Conservation (phyloP, 1,139 yeast species). For the Debaryomycetaceae sp. region DNA sequence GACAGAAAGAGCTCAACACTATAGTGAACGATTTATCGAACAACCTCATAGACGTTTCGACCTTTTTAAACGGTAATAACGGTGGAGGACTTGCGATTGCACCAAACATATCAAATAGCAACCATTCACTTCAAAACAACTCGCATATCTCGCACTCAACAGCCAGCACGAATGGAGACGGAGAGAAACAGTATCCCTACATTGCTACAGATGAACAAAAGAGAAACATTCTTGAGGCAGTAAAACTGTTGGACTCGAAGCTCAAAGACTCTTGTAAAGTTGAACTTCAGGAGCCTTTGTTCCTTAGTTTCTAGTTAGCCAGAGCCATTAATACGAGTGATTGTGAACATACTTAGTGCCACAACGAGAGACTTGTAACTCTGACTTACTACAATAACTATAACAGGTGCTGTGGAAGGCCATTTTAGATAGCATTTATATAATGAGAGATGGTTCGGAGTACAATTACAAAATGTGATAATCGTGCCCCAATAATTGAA, state of each 20-base stretch:
- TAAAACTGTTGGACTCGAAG: slow-evolving; percentile 16
- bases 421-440: too few relatives aligned
- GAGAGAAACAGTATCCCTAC: slow-evolving; percentile 14
- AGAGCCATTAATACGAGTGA: neutral
- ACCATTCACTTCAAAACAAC: slow-evolving; percentile 8
- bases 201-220: slow-evolving; percentile 18
- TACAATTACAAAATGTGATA: too few relatives aligned
- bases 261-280: slow-evolving; percentile 23
- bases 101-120: slow-evolving; percentile 5
- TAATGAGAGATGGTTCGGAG: too few relatives aligned
- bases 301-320: slow-evolving; percentile 22
- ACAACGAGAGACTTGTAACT: neutral
- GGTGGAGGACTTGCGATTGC: neutral
- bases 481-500: neutral
- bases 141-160: slow-evolving; percentile 8
- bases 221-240: slow-evolving; percentile 17
- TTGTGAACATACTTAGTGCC: neutral
- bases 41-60: slow-evolving; percentile 42
- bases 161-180: slow-evolving; percentile 3
- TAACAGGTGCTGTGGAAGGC: too few relatives aligned
- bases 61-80: slow-evolving; percentile 24
- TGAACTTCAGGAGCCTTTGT: slow-evolving; percentile 23
- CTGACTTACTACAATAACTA: too few relatives aligned
- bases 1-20: slow-evolving; percentile 41
- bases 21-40: slow-evolving; percentile 45